These are phyloP conservation scores for Ceriops decandra DNA, from an alignment of 345 rosid species.

Conservation along the genomic window DNA sequence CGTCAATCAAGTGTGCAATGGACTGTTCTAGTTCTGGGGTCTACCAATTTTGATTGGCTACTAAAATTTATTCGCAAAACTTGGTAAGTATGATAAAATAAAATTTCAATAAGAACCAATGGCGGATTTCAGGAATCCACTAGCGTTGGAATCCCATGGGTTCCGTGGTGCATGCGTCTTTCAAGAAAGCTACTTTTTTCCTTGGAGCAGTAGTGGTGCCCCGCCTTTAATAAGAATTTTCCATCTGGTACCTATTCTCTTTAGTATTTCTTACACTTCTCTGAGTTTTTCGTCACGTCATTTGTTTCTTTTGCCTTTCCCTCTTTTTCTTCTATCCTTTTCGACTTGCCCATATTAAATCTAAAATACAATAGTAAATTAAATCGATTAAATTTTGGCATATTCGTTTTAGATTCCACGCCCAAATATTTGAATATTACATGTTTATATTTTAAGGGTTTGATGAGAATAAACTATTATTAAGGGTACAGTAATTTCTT, in stretches of 20 bases:
- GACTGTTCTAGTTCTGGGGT: neutral
- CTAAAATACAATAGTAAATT: too few species aligned
- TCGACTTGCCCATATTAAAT: too few species aligned
- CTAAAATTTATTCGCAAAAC: neutral
- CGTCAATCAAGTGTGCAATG: too few species aligned
- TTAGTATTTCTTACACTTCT: neutral
- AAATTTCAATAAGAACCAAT: slow-evolving; percentile 12
- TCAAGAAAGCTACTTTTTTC: neutral
- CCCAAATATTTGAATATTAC: too few species aligned
- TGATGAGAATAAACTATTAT: too few species aligned
- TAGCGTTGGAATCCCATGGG: slow-evolving; percentile 10
- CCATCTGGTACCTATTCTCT: neutral
- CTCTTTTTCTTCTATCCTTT: too few species aligned
- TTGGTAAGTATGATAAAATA: neutral
- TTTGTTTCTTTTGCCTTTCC: too few species aligned
- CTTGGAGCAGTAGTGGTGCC: neutral
- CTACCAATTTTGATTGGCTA: neutral
- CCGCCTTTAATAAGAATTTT: neutral
- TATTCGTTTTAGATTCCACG: too few species aligned
- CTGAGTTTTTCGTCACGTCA: neutral
- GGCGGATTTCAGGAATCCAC: slow-evolving; percentile 13
- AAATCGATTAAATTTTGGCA: too few species aligned
- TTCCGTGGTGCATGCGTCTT: slow-evolving; percentile 1
- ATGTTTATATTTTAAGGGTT: too few species aligned
- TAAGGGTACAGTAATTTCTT: too few species aligned